A percentile compares a stretch with the other conserved stretches of the same genome.
Evolutionary conservation across 257 asterid species (phyloP).

Genomic region (Solanum bukasovii): DNA sequence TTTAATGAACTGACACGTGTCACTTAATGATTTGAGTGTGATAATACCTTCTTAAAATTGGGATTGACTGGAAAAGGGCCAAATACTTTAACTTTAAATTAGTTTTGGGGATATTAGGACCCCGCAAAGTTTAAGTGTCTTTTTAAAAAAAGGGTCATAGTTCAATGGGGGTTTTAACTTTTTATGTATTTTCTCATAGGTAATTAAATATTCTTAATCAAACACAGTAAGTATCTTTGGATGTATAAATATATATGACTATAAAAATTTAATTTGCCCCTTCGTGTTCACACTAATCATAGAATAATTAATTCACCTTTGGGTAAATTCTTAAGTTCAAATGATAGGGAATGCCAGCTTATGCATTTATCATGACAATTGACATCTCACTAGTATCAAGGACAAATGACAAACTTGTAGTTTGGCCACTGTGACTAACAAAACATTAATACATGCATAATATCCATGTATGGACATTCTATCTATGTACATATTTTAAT

Average conservation of each 20-base stretch:
- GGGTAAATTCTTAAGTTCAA: background rate
- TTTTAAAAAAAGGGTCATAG: background rate
- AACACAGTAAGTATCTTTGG: background rate
- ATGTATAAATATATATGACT: background rate
- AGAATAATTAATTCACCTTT: background rate
- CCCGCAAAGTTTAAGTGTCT: background rate
- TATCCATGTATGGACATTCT: background rate
- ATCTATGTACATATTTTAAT: background rate
- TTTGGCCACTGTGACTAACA: background rate
- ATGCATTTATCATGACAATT: background rate
- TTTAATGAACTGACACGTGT: background rate
- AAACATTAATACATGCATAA: background rate
- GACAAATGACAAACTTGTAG: background rate
- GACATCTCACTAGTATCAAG: background rate
- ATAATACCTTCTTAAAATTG: background rate
- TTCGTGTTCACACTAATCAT: background rate
- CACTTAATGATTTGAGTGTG: background rate
- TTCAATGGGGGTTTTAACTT: background rate
- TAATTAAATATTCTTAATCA: background rate
- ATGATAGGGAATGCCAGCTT: background rate
- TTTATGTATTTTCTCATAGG: background rate
- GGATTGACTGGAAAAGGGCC: background rate
- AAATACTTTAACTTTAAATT: background rate
- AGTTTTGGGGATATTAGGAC: background rate
- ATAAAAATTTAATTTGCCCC: background rate